These are phyloP conservation scores for Annulohypoxylon moriforme DNA, from an alignment of 495 filamentous ascomycete species.

Conservation along the genomic window DNA sequence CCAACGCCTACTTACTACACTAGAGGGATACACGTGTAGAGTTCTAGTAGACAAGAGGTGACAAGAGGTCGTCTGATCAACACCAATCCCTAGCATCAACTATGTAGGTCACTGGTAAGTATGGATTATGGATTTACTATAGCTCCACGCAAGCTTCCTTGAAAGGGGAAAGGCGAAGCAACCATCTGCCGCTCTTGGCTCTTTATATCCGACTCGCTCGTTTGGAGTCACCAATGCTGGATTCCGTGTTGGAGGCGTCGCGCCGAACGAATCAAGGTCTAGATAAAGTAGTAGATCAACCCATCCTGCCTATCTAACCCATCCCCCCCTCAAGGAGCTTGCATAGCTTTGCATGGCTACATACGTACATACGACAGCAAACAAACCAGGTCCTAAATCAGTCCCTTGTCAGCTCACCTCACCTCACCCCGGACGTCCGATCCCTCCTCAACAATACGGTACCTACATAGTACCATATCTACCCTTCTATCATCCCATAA, in stretches of 20 bases:
- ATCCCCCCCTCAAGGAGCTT: conserved; percentile 22
- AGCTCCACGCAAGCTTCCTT: conserved; percentile 18
- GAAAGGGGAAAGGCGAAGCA: conserved; percentile 20
- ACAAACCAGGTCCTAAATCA: not conserved
- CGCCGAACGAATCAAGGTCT: conserved; percentile 32
- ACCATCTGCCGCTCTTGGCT: conserved; percentile 45
- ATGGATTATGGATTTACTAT: not conserved
- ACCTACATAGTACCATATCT: conserved; percentile 19
- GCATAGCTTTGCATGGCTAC: conserved; percentile 22
- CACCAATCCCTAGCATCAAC: conserved; percentile 11
- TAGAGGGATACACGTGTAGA: not conserved
- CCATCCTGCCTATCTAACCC: too few relatives aligned
- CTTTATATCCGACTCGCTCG: conserved; percentile 31
- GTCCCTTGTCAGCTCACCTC: conserved; percentile 33
- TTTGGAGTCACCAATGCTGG: not conserved
- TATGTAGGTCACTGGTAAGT: not conserved
- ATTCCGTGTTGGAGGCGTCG: conserved; percentile 21
- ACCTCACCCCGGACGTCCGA: conserved; percentile 42
- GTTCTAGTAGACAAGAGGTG: conserved; percentile 6
- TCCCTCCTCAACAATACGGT: conserved; percentile 42
- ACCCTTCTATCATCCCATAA: conserved; percentile 25
- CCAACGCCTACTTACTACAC: too few relatives aligned
- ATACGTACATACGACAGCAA: conserved; percentile 17
- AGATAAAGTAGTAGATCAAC: conserved; percentile 25
- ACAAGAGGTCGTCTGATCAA: conserved; percentile 25